Conservation (phyloP, 805 yeast species). For the Kodamaea jinghongensis region DNA sequence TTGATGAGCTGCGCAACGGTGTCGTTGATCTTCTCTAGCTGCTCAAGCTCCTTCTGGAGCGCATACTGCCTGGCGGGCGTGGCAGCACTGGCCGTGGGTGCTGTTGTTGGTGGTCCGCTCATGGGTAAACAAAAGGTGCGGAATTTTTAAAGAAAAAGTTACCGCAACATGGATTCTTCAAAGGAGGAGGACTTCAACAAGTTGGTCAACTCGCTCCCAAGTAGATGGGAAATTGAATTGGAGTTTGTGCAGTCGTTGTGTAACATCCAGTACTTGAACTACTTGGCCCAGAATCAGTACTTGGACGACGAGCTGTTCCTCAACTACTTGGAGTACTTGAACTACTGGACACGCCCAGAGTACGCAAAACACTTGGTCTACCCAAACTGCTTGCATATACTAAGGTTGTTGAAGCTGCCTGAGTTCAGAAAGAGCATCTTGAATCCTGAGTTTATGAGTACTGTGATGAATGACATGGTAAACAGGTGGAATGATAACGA, state of each 20-base stretch:
- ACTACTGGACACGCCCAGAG: slow-evolving; percentile 78
- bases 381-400: slow-evolving; percentile 84
- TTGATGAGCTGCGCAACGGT: slow-evolving; percentile 28
- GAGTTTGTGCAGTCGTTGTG: slow-evolving; percentile 93
- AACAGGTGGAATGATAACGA: slow-evolving; percentile 54
- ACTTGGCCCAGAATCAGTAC: slow-evolving; percentile 78
- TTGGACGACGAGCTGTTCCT: slow-evolving; percentile 70
- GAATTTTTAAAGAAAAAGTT: slow-evolving; percentile 2
- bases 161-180: not conserved
- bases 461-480: slow-evolving; percentile 73
- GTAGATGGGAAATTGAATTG: slow-evolving; percentile 84
- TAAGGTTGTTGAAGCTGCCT: slow-evolving; percentile 57
- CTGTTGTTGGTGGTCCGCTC: not conserved
- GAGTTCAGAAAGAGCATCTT: slow-evolving; percentile 55
- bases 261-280: slow-evolving; percentile 83
- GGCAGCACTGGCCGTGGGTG: not conserved
- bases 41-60: slow-evolving; percentile 29
- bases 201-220: slow-evolving; percentile 44
- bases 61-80: slow-evolving; percentile 11
- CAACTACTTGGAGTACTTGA: slow-evolving; percentile 73
- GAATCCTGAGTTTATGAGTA: slow-evolving; percentile 54
- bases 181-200: slow-evolving; percentile 6
- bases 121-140: slow-evolving; percentile 14
- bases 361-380: slow-evolving; percentile 71
- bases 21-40: slow-evolving; percentile 29